phyloP scores from a whole-genome alignment of 2,329 filamentous ascomycete genomes.

The Bipolaris oryzae region DNA sequence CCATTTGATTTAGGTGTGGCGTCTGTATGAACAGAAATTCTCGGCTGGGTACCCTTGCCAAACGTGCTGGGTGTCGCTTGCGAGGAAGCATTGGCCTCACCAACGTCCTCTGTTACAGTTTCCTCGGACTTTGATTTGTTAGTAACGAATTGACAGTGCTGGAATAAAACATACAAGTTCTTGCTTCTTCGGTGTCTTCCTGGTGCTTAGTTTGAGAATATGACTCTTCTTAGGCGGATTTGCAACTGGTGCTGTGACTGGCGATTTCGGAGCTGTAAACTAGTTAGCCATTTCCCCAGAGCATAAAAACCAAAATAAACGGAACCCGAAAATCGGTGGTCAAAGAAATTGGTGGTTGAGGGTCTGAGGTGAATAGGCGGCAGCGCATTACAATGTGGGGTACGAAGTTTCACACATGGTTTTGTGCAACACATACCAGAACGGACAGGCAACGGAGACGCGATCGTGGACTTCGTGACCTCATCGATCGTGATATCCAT shows the following conservation, averaged over 20 bases:
- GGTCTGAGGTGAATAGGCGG: background rate
- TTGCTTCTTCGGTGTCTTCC: constrained; percentile 33
- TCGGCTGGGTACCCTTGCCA: constrained; percentile 2
- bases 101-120: constrained; percentile 12
- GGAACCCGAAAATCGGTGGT: background rate
- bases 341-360: background rate
- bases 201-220: constrained; percentile 28
- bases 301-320: too few species aligned
- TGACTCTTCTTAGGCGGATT: constrained; percentile 30
- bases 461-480: constrained; percentile 18
- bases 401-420: constrained; percentile 8
- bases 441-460: constrained; percentile 32
- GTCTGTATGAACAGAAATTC: constrained; percentile 7
- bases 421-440: constrained; percentile 31
- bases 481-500: constrained; percentile 25
- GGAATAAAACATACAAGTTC: constrained; percentile 22
- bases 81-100: constrained; percentile 13
- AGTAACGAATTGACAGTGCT: constrained; percentile 8
- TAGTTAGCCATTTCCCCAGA: background rate
- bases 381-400: constrained; percentile 3
- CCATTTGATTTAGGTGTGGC: constrained; percentile 5
- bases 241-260: constrained; percentile 13
- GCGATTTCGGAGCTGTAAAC: constrained; percentile 19
- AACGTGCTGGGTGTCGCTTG: constrained; percentile 11
- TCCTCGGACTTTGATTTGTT: constrained; percentile 29